Evolutionary conservation across 225 moss, liverwort and hornwort species (phyloP).

Genomic region (Ulota crispa): DNA sequence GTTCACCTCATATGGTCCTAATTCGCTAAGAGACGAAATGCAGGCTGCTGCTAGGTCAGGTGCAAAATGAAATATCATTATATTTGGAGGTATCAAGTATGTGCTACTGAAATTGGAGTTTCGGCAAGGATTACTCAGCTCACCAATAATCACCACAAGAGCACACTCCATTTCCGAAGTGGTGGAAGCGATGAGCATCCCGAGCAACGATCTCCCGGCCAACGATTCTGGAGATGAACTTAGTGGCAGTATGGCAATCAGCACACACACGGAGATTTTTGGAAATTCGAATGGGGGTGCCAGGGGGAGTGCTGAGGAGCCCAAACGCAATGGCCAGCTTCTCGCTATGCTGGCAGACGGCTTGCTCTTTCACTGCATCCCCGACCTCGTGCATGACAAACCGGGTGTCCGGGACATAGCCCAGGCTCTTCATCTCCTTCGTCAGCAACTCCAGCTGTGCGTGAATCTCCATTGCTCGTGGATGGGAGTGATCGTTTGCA

Average conservation of each 20-base stretch:
- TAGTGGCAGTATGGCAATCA: slow-evolving; percentile 48
- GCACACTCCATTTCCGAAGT: slow-evolving; percentile 47
- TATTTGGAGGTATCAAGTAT: background rate
- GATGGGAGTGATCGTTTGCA: slow-evolving; percentile 45
- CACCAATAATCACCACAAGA: slow-evolving; percentile 58
- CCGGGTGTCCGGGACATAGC: slow-evolving; percentile 41
- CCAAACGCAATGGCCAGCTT: slow-evolving; percentile 56
- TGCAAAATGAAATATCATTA: too few relatives aligned
- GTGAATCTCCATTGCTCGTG: slow-evolving; percentile 36
- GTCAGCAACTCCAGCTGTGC: slow-evolving; percentile 29
- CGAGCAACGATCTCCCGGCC: slow-evolving; percentile 51
- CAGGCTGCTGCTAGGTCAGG: too few relatives aligned
- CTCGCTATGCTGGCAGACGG: slow-evolving; percentile 43
- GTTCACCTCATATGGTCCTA: too few relatives aligned
- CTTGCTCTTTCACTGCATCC: slow-evolving; percentile 38
- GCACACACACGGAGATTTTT: slow-evolving; percentile 55
- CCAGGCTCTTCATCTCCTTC: slow-evolving; percentile 36
- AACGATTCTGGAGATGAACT: slow-evolving; percentile 44
- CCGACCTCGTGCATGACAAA: slow-evolving; percentile 41
- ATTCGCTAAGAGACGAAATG: too few relatives aligned
- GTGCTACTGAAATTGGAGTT: background rate
- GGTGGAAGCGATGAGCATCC: slow-evolving; percentile 45
- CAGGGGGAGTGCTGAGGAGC: slow-evolving; percentile 38
- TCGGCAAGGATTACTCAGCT: background rate
- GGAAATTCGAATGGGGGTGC: slow-evolving; percentile 41